Conservation (phyloP, 2,329 filamentous ascomycete species). For the Coccinonectria pachysandricola region DNA sequence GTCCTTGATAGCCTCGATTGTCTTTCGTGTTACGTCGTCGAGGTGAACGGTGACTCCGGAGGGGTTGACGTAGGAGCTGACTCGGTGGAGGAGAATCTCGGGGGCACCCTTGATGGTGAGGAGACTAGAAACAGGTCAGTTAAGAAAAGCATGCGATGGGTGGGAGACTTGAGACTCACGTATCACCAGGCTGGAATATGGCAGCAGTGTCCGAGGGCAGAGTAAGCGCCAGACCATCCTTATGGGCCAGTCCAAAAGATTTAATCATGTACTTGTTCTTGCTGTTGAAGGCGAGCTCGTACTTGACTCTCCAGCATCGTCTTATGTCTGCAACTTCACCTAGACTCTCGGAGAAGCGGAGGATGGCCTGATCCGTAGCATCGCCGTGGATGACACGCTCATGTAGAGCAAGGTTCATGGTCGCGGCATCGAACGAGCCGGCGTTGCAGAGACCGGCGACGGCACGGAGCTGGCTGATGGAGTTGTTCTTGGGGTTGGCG, state of each 20-base stretch:
- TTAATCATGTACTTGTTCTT: constrained; percentile 77
- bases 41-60: constrained; percentile 45
- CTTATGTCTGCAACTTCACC: constrained; percentile 44
- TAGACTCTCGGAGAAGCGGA: constrained; percentile 60
- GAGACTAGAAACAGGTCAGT: too few relatives aligned
- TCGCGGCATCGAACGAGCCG: constrained; percentile 61
- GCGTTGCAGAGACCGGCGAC: constrained; percentile 62
- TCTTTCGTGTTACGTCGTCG: constrained; percentile 29
- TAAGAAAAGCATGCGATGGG: too few relatives aligned
- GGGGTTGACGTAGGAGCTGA: constrained; percentile 44
- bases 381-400: constrained; percentile 61
- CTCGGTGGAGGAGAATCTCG: constrained; percentile 59
- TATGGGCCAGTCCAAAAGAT: constrained; percentile 37
- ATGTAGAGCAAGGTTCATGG: constrained; percentile 45
- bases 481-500: constrained; percentile 23
- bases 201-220: constrained; percentile 5
- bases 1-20: constrained; percentile 53
- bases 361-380: constrained; percentile 64
- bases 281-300: constrained; percentile 66
- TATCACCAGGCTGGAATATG: constrained; percentile 2
- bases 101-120: constrained; percentile 73
- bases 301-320: constrained; percentile 53
- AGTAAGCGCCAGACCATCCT: constrained; percentile 26
- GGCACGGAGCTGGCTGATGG: constrained; percentile 48
- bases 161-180: constrained; percentile 34